A percentile compares a stretch with the other conserved stretches of the same genome.
phyloP scores from a whole-genome alignment of 352 stramenopile species.

The Phytophthora cajani region DNA sequence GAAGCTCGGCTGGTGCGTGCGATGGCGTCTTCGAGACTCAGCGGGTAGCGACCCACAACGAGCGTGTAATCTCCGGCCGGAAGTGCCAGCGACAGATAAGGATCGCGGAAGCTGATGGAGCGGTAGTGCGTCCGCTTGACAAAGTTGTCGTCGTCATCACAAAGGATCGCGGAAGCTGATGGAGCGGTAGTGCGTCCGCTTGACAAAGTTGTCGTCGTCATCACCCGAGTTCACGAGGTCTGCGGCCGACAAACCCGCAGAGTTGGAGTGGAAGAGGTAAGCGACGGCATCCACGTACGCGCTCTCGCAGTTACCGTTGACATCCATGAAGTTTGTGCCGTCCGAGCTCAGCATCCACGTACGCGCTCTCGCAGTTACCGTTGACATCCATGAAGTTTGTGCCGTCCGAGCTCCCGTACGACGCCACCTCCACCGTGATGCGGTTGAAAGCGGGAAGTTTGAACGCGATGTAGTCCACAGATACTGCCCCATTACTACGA shows the following conservation, averaged over 20 bases:
- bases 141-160: conserved; percentile 74
- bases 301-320: conserved; percentile 70
- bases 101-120: conserved; percentile 76
- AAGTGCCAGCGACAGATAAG: conserved; percentile 69
- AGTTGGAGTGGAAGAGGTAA: conserved; percentile 63
- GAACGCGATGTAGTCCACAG: conserved; percentile 71
- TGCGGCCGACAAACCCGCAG: conserved; percentile 32
- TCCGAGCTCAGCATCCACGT: conserved; percentile 66
- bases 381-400: conserved; percentile 65
- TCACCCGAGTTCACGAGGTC: conserved; percentile 65
- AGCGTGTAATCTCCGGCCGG: conserved; percentile 61
- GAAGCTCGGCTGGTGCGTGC: conserved; percentile 38
- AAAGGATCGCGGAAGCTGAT: conserved; percentile 82
- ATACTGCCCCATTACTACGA: conserved; percentile 46
- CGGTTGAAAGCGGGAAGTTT: conserved; percentile 52
- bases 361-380: conserved; percentile 62
- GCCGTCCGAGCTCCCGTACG: conserved; percentile 52
- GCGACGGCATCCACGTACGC: conserved; percentile 70
- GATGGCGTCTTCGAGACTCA: conserved; percentile 65
- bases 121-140: conserved; percentile 48
- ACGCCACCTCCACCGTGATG: conserved; percentile 66
- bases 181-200: conserved; percentile 51
- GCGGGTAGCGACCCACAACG: conserved; percentile 69
- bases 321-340: conserved; percentile 49
- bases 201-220: conserved; percentile 69